Conservation (phyloP, 1,139 yeast species). For the Zygosaccharomyces sapae region DNA sequence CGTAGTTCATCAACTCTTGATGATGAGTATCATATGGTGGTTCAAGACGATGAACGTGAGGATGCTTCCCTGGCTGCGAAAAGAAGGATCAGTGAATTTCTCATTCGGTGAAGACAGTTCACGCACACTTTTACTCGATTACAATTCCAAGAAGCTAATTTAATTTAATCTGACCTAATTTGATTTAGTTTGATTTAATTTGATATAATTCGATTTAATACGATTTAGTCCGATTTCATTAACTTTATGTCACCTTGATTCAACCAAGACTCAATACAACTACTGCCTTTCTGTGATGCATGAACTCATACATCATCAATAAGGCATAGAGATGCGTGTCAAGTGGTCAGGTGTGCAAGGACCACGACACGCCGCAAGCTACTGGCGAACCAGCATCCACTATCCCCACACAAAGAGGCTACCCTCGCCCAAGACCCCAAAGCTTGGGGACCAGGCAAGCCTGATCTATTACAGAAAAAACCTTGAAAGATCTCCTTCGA, state of each 20-base stretch:
- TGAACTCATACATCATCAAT: conserved; percentile 35
- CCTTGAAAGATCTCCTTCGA: conserved; percentile 26
- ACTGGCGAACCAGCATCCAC: conserved; percentile 4
- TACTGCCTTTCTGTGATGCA: conserved; percentile 15
- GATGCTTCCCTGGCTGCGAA: conserved; percentile 19
- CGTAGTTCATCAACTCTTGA: conserved; percentile 15
- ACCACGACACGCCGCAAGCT: conserved; percentile 79
- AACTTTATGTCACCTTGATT: no score
- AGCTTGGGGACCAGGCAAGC: conserved; percentile 71
- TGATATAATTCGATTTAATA: no score
- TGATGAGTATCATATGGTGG: conserved; percentile 15
- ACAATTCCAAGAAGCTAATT: no score
- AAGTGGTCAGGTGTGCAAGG: conserved; percentile 94
- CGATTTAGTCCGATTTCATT: no score
- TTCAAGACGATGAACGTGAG: conserved; percentile 13
- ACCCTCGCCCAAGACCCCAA: background rate
- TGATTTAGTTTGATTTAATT: no score
- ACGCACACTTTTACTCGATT: no score
- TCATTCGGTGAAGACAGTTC: conserved; percentile 46
- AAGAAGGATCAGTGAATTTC: conserved; percentile 32
- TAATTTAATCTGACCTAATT: no score
- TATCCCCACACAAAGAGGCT: conserved; percentile 2
- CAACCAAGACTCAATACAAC: no score
- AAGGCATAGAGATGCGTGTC: conserved; percentile 58
- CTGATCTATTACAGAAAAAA: conserved; percentile 50